These are phyloP conservation scores for Taxillus chinensis DNA, from an alignment of 164 flowering plant species.

Conservation along the genomic window DNA sequence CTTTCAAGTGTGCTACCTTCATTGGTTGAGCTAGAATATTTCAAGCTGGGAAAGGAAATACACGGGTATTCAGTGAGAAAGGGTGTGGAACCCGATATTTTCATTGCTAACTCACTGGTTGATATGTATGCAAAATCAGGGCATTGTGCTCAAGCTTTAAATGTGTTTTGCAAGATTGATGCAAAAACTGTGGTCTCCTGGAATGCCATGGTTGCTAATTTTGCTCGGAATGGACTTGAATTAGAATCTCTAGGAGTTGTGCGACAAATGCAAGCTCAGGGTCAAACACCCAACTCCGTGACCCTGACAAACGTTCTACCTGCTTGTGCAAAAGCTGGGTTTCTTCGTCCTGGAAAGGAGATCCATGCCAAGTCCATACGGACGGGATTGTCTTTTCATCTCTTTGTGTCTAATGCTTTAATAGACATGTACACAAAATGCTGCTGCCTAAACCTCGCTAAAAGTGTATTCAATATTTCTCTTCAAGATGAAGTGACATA, in stretches of 20 bases:
- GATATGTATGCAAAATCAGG: not conserved
- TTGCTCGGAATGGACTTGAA: not conserved
- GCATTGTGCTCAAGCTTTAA: not conserved
- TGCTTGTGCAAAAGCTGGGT: constrained; percentile 1
- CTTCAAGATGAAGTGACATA: constrained; percentile 1
- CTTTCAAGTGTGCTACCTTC: not conserved
- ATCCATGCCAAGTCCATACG: not conserved
- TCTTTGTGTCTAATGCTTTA: constrained; percentile 1
- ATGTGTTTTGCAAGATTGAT: not conserved
- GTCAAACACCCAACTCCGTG: not conserved
- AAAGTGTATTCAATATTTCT: not conserved
- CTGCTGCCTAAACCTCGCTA: not conserved
- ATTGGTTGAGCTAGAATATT: not conserved
- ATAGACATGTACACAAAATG: constrained; percentile 3
- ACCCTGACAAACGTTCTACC: not conserved
- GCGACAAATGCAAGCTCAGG: not conserved
- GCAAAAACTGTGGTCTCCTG: not conserved
- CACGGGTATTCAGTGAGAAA: not conserved
- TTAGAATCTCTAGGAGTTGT: not conserved
- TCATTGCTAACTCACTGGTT: not conserved
- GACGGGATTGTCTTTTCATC: not conserved
- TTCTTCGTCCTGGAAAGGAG: constrained; percentile 1
- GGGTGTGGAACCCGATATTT: not conserved
- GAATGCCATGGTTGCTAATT: constrained; percentile 3
- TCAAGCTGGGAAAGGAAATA: not conserved